phyloP scores from a whole-genome alignment of 2,329 filamentous ascomycete genomes.

The Lachnellula subtilissima region DNA sequence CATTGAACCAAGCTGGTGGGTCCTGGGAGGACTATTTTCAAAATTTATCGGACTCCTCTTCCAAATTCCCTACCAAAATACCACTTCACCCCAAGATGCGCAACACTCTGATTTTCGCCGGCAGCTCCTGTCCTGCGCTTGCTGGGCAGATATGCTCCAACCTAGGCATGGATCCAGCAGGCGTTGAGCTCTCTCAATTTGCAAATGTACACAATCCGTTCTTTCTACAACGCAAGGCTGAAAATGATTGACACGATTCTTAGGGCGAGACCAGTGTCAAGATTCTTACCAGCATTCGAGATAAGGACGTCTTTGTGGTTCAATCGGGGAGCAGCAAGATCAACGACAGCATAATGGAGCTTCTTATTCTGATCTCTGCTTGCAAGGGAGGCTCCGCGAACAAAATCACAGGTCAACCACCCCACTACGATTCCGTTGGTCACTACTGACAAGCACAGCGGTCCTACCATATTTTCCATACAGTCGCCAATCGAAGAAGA shows the following conservation, averaged over 20 bases:
- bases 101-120: slow-evolving; percentile 63
- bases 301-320: slow-evolving; percentile 98
- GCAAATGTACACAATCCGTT: slow-evolving; percentile 53
- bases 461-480: slow-evolving; percentile 97
- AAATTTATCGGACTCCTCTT: slow-evolving; percentile 3
- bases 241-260: slow-evolving; percentile 25
- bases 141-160: slow-evolving; percentile 64
- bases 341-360: slow-evolving; percentile 98
- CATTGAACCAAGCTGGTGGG: no score
- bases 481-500: slow-evolving; percentile 98
- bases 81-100: slow-evolving; percentile 42
- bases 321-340: slow-evolving; percentile 94
- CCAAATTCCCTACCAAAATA: not conserved
- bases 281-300: slow-evolving; percentile 73
- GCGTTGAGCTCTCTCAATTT: slow-evolving; percentile 64
- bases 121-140: slow-evolving; percentile 61
- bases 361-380: slow-evolving; percentile 97
- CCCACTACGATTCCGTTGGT: not conserved
- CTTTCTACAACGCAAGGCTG: slow-evolving; percentile 24
- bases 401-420: slow-evolving; percentile 79
- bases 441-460: slow-evolving; percentile 45
- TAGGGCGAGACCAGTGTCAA: slow-evolving; percentile 67
- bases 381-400: slow-evolving; percentile 97
- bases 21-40: not conserved
- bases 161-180: slow-evolving; percentile 59